Conservation (phyloP, 2,329 filamentous ascomycete species). For the Aspergillus tanneri region DNA sequence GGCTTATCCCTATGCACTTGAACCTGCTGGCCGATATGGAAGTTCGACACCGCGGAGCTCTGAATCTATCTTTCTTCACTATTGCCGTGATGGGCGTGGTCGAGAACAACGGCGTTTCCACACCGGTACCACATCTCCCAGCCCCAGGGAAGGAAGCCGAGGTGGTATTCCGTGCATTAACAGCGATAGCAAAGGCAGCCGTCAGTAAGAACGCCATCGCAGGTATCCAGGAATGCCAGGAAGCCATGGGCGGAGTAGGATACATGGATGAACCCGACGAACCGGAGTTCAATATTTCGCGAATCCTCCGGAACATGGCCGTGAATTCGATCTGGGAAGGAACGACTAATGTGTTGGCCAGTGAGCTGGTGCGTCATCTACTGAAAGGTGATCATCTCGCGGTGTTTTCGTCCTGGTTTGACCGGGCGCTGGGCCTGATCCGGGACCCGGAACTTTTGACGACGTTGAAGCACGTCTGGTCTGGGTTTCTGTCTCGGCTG, state of each 20-base stretch:
- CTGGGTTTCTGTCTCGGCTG: constrained; percentile 17
- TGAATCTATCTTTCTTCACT: constrained; percentile 40
- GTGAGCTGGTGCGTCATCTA: constrained; percentile 47
- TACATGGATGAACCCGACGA: constrained; percentile 47
- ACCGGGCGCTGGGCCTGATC: constrained; percentile 31
- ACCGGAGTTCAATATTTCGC: constrained; percentile 64
- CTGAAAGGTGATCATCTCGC: constrained; percentile 25
- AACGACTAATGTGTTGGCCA: constrained; percentile 68
- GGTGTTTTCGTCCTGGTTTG: constrained; percentile 44
- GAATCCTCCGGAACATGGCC: constrained; percentile 63
- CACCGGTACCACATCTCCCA: constrained; percentile 45
- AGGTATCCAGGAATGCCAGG: constrained; percentile 40
- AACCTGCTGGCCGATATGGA: constrained; percentile 39
- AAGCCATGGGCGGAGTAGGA: constrained; percentile 40
- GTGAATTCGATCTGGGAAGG: constrained; percentile 66
- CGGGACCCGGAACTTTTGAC: constrained; percentile 4
- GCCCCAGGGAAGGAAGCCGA: constrained; percentile 22
- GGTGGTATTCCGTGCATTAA: constrained; percentile 30
- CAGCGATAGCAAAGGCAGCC: constrained; percentile 36
- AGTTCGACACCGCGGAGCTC: constrained; percentile 39
- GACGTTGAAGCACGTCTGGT: constrained; percentile 19
- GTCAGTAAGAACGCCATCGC: constrained; percentile 34
- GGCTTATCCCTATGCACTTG: constrained; percentile 44
- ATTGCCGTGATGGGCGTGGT: constrained; percentile 43
- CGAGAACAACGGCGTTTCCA: constrained; percentile 53